Evolutionary conservation across 441 rosid genomes (phyloP), one percentile per base, ranked within the genome.

Genomic region (Erodium chrysanthum): DNA sequence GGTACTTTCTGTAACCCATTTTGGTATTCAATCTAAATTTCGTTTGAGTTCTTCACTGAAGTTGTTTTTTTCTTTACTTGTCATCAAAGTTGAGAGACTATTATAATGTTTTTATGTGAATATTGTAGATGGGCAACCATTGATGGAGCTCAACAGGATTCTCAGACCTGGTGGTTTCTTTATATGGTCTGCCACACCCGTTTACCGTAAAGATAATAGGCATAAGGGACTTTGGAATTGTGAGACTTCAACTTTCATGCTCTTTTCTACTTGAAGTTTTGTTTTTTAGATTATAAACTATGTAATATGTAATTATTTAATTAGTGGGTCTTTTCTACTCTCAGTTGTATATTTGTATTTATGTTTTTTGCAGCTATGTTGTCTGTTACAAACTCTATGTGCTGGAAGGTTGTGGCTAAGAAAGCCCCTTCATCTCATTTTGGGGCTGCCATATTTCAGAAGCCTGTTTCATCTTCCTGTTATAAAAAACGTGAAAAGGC

Each of bases 121-220:
- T 68, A 74, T 52, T 71, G 74, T 80, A 90, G 98, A 94, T 76
- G 98, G 98, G 79, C 88, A 87, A 68, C 98, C 94, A 0, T 76
- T 92, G 69, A 58, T 87, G 78, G 98, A 92, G 81, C 94, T 92
- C 63, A 92, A 90, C 74, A 87, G 94, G 74, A 80, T 92, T 78
- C 92, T 92, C 0, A 85, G 96, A 69, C 96, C 98, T 9, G 98
- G 96, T 46, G 98, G 96, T 63, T 90, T 83, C 78, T 92, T 90
- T 48, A 75, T 87, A 48, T 92, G 98, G 96, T 92, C 98, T 50
- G 98, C 98, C 69, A 92, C 96, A 4, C 94, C 96, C 7, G 96
- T 90, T n/a, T 92, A 86, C 71, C 85, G 84, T 59, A 68, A 82
- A 0, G 79, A 90, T 70, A 82, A 85, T 7, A 86, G 76, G 77